Evolutionary conservation across 2,329 filamentous ascomycete genomes (phyloP).

Genomic region (Grosmannia serpens): DNA sequence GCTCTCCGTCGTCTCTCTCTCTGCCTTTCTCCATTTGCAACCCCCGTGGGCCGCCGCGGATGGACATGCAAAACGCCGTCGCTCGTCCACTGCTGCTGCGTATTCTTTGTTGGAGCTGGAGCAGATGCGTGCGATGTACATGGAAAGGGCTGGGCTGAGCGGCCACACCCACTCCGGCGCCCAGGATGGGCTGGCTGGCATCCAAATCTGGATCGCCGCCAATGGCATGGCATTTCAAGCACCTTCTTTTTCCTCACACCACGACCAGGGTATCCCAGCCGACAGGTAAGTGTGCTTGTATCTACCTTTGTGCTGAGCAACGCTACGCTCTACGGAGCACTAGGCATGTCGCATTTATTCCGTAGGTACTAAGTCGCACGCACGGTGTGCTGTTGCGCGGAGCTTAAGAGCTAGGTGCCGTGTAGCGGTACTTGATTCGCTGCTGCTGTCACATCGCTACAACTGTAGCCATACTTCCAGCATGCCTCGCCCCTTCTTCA

Average conservation of each 20-base stretch:
- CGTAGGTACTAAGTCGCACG: not conserved
- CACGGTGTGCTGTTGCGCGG: not conserved
- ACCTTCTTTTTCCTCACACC: not conserved
- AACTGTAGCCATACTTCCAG: not conserved
- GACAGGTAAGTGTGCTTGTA: not conserved
- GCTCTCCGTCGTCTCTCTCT: too few relatives aligned
- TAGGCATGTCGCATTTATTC: not conserved
- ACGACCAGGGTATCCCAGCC: conserved; percentile 2
- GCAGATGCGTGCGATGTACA: not conserved
- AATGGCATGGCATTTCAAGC: conserved; percentile 1
- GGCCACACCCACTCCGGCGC: not conserved
- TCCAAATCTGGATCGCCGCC: conserved; percentile 9
- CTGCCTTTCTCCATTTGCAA: too few relatives aligned
- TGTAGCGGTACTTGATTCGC: not conserved
- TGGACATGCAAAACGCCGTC: too few relatives aligned
- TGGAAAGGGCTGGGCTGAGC: not conserved
- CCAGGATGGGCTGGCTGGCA: not conserved
- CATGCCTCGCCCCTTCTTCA: not conserved
- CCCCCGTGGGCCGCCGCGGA: too few relatives aligned
- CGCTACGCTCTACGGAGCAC: not conserved
- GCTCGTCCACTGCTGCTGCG: too few relatives aligned
- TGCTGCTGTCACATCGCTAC: not conserved
- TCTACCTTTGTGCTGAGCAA: not conserved
- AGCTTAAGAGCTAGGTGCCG: not conserved
- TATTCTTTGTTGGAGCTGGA: too few relatives aligned